These are phyloP conservation scores for Phytophthora pini DNA, from an alignment of 352 stramenopile species.

Conservation along the genomic window DNA sequence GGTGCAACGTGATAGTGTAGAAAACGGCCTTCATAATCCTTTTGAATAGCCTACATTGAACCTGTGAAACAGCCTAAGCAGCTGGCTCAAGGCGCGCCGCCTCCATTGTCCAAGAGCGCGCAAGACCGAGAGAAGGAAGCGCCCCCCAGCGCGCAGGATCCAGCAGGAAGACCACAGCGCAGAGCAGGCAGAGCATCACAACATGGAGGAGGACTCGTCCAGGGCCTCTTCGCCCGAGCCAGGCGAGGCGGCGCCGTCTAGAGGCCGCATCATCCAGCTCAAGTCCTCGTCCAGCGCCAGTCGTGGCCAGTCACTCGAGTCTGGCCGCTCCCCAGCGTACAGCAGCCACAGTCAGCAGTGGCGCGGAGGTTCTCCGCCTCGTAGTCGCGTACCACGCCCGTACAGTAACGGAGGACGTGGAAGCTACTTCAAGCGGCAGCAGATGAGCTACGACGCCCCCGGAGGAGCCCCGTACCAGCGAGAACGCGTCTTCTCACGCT, in stretches of 20 bases:
- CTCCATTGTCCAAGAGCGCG: conserved; percentile 20
- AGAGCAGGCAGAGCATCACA: neutral
- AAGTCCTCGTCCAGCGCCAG: conserved; percentile 31
- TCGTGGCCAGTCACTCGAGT: conserved; percentile 30
- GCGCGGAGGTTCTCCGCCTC: conserved; percentile 25
- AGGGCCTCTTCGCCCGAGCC: conserved; percentile 35
- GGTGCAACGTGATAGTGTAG: conserved; percentile 9
- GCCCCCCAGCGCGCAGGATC: neutral
- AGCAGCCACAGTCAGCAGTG: conserved; percentile 25
- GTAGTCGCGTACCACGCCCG: conserved; percentile 25
- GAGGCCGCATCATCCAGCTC: conserved; percentile 30
- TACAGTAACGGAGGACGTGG: conserved; percentile 22
- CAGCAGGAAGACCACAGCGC: neutral
- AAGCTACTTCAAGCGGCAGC: conserved; percentile 44
- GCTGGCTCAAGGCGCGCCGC: neutral
- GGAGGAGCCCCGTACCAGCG: conserved; percentile 26
- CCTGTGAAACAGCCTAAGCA: conserved; percentile 6
- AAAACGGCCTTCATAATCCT: conserved; percentile 29
- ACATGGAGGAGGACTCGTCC: conserved; percentile 36
- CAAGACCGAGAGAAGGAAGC: conserved; percentile 18
- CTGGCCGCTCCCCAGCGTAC: conserved; percentile 17
- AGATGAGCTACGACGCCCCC: conserved; percentile 21
- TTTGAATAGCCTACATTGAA: conserved; percentile 13
- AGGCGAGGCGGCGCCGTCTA: conserved; percentile 20
- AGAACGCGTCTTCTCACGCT: conserved; percentile 48